Evolutionary conservation across 345 rosid genomes (phyloP).

Genomic region (Linum tenue): DNA sequence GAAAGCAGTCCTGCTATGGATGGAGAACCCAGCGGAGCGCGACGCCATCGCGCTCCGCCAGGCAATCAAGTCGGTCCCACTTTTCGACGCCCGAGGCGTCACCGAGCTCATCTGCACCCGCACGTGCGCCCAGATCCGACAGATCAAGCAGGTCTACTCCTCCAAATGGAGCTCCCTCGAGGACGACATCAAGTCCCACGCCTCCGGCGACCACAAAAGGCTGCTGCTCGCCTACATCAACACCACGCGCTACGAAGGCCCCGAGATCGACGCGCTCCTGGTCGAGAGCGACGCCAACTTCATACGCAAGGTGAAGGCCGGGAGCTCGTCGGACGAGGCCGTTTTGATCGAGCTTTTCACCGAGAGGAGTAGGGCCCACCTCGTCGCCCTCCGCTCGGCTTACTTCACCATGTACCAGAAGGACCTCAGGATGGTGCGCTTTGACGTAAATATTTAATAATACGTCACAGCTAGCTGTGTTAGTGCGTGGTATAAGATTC

Average conservation of each 20-base stretch:
- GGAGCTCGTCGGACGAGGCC: slow-evolving; percentile 19
- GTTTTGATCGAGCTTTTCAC: slow-evolving; percentile 40
- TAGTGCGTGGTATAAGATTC: too few species aligned
- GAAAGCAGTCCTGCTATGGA: slow-evolving; percentile 54
- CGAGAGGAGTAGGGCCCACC: slow-evolving; percentile 54
- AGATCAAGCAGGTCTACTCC: slow-evolving; percentile 41
- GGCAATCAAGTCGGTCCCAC: slow-evolving; percentile 35
- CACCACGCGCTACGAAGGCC: slow-evolving; percentile 60
- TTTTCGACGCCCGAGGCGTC: slow-evolving; percentile 34
- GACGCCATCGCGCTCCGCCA: slow-evolving; percentile 35
- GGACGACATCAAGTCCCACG: slow-evolving; percentile 37
- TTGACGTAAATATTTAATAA: background rate
- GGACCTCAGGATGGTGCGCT: slow-evolving; percentile 38
- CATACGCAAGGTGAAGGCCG: slow-evolving; percentile 33
- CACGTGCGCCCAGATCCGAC: slow-evolving; percentile 42
- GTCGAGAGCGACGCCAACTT: slow-evolving; percentile 45
- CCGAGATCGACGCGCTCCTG: slow-evolving; percentile 35
- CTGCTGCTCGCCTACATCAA: slow-evolving; percentile 43
- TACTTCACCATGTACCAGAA: slow-evolving; percentile 31
- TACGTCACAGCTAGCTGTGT: too few species aligned
- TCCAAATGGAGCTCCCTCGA: slow-evolving; percentile 27
- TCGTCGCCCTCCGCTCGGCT: slow-evolving; percentile 34
- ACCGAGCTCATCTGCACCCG: slow-evolving; percentile 50
- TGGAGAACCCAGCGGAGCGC: slow-evolving; percentile 42
- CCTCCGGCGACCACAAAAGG: slow-evolving; percentile 44